phyloP scores from a whole-genome alignment of 2,329 filamentous ascomycete species.

The Emergomyces orientalis region DNA sequence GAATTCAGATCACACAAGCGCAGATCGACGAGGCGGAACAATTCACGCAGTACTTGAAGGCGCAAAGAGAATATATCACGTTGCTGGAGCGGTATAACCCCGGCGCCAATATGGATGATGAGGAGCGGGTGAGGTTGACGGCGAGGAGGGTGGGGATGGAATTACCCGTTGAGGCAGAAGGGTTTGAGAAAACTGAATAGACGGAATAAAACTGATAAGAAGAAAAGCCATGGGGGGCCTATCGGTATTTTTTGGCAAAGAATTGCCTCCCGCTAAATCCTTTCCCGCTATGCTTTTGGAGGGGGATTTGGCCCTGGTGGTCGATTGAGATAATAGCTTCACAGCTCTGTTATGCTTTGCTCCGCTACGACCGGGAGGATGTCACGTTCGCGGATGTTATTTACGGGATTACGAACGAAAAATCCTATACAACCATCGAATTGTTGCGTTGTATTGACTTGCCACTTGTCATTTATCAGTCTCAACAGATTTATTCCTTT shows the following conservation, averaged over 20 bases:
- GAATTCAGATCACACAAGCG: constrained; percentile 22
- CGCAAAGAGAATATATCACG: constrained; percentile 75
- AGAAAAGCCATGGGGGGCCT: neutral
- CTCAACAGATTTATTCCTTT: neutral
- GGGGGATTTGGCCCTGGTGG: no score
- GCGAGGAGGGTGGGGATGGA: constrained; percentile 86
- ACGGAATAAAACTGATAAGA: neutral
- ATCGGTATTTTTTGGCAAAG: neutral
- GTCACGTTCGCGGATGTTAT: neutral
- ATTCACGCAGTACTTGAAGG: constrained; percentile 66
- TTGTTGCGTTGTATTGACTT: neutral
- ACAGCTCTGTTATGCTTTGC: neutral
- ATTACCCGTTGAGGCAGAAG: constrained; percentile 55
- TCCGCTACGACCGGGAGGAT: neutral
- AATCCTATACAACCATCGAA: neutral
- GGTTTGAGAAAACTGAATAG: neutral
- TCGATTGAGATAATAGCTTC: no score
- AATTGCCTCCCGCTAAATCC: no score
- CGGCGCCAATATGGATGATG: constrained; percentile 76
- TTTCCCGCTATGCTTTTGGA: no score
- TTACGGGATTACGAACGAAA: neutral
- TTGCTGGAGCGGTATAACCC: constrained; percentile 89
- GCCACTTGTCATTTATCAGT: neutral
- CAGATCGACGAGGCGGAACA: constrained; percentile 57
- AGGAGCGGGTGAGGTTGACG: constrained; percentile 71